Evolutionary conservation across 2,329 filamentous ascomycete species (phyloP), one percentile per base, ranked within the genome.

Genomic region (Bimuria novae-zelandiae): DNA sequence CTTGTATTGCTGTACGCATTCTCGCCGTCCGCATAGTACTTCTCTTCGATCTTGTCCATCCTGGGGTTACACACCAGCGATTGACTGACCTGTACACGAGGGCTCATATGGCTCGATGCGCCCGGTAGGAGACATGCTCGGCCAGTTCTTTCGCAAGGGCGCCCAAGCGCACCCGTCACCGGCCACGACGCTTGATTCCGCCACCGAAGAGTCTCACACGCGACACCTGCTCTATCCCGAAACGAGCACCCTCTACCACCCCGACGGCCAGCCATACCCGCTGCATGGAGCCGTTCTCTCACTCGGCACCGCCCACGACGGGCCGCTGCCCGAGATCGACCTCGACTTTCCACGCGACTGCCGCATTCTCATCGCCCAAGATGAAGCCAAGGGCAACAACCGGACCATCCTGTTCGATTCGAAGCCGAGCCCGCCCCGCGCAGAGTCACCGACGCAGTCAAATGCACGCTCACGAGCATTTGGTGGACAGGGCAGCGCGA

Each of bases 361-460:
- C 51, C 63, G 75, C 51, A 73, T 77, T 54, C 72, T 77, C 56
- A 73, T 77, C 30, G 75, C 75, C 46, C 75, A 77, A 58, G 74
- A 76, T 57, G 75, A 76, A 55, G 68, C 67, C 19, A 65, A 63
- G 17, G 53, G 67, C 40, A 67, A 66, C 56, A 64, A 69, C 52
- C 69, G 70, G 60, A 67, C 70, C 14, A 65, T 76, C 33, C 67
- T 77, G 33, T 77, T 74, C 64, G 75, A 77, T 61, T 77, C 75
- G 12, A 75, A 76, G 59, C 71, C 71, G 2, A 60, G 59, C 58
- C 63, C 64, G 27, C 59, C 65, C 11, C 67, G 69, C 54, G 51
- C 62, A 51, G 70, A 71, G 11, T 67, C 71, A 29, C 66, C 67
- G 8, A 57, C 65, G 5, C 58, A 59, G 49, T 52, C 64, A 1